phyloP scores from a whole-genome alignment of 2,329 filamentous ascomycete species.

The Fonsecaea nubica region DNA sequence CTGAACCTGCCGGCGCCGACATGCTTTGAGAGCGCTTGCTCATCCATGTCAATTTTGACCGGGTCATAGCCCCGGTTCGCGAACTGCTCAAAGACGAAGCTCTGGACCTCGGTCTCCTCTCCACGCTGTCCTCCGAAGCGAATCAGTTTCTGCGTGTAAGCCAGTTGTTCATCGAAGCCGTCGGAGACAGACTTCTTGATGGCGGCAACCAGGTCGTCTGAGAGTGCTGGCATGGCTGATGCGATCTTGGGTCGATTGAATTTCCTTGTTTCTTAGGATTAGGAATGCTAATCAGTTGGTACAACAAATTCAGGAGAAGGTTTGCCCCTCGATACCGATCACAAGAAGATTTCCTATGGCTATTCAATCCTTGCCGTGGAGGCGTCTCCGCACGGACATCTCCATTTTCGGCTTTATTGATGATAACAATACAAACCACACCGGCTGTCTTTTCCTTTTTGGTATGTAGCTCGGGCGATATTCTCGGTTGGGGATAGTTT shows the following conservation, averaged over 20 bases:
- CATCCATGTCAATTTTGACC: slow-evolving; percentile 35
- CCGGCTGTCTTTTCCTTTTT: slow-evolving; percentile 8
- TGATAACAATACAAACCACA: neutral
- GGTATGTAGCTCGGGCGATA: neutral
- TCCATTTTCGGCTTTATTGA: neutral
- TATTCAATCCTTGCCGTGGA: neutral
- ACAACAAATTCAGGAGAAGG: neutral
- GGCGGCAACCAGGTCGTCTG: slow-evolving; percentile 24
- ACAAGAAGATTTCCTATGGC: neutral
- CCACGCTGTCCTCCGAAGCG: slow-evolving; percentile 35
- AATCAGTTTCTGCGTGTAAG: slow-evolving; percentile 35
- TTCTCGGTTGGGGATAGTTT: neutral
- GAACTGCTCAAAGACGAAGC: slow-evolving; percentile 32
- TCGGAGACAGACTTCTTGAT: slow-evolving; percentile 32
- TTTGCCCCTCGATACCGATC: neutral
- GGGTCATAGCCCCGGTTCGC: slow-evolving; percentile 29
- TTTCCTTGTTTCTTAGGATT: neutral
- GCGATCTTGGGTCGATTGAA: neutral
- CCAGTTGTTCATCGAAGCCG: slow-evolving; percentile 29
- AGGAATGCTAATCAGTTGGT: neutral
- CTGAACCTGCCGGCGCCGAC: slow-evolving; percentile 34
- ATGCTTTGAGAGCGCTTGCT: slow-evolving; percentile 25
- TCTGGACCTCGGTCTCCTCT: slow-evolving; percentile 31
- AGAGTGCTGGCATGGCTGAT: slow-evolving; percentile 32
- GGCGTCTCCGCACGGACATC: slow-evolving; percentile 17